Percentiles rank a stretch among this genome's conserved stretches.
Evolutionary conservation across 1,284 basidiomycete species (phyloP).

Genomic region (Papiliotrema flavescens): DNA sequence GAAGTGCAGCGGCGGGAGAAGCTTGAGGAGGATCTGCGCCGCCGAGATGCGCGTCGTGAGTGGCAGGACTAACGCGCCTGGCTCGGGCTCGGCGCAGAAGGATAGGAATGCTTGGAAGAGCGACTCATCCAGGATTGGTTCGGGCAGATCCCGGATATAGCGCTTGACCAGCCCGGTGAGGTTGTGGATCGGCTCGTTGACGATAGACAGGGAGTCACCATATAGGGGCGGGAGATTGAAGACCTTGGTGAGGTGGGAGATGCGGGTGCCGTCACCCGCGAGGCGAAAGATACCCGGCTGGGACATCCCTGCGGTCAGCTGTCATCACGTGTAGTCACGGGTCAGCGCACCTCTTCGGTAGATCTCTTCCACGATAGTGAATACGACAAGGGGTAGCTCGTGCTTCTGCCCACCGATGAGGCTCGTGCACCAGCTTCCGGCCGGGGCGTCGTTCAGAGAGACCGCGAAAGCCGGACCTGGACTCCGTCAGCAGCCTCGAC

Average conservation of each 20-base stretch:
- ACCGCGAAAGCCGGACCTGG: conserved; percentile 35
- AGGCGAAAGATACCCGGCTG: conserved; percentile 42
- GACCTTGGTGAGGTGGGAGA: conserved; percentile 35
- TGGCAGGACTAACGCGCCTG: conserved; percentile 9
- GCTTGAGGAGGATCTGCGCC: conserved; percentile 44
- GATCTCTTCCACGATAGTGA: conserved; percentile 46
- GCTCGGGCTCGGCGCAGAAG: conserved; percentile 26
- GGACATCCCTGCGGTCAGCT: conserved; percentile 32
- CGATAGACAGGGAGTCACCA: conserved; percentile 35
- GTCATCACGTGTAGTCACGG: neutral
- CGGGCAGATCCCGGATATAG: conserved; percentile 45
- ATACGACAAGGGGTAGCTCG: conserved; percentile 42
- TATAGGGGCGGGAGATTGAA: conserved; percentile 42
- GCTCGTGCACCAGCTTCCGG: conserved; percentile 36
- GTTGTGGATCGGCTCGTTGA: conserved; percentile 41
- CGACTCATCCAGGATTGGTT: conserved; percentile 41
- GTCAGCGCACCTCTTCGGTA: conserved; percentile 36
- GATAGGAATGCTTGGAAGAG: conserved; percentile 38
- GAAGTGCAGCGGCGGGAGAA: conserved; percentile 44
- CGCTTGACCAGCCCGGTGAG: conserved; percentile 44
- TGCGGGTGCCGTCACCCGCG: conserved; percentile 35
- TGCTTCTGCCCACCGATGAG: conserved; percentile 45
- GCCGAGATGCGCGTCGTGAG: conserved; percentile 26
- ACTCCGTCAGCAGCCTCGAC: neutral
- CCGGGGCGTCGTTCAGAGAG: conserved; percentile 25